Percentiles rank a stretch among this genome's conserved stretches.
Conservation (phyloP, 2,329 filamentous ascomycete genomes). For the Rosellinia necatrix region DNA sequence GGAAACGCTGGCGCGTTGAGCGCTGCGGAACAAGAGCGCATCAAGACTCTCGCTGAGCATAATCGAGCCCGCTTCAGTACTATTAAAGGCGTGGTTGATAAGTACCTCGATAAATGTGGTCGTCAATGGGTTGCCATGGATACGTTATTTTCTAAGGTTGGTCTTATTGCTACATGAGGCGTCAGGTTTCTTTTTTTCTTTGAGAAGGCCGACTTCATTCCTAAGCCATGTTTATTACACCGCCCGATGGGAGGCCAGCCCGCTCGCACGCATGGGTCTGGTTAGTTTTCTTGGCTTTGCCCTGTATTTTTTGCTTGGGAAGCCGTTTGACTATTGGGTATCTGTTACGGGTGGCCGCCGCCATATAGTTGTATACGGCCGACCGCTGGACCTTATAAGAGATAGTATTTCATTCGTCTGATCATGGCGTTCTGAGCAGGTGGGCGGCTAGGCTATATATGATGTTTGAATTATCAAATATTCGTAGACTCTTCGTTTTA, state of each 20-base stretch:
- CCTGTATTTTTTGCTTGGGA: too few relatives aligned
- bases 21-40: conserved; percentile 63
- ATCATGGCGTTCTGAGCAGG: conserved; percentile 3
- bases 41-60: conserved; percentile 76
- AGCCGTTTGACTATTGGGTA: too few relatives aligned
- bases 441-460: neutral
- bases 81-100: conserved; percentile 76
- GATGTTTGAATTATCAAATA: conserved; percentile 10
- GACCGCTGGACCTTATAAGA: too few relatives aligned
- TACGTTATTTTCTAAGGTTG: conserved; percentile 74
- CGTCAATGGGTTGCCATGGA: conserved; percentile 95
- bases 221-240: neutral
- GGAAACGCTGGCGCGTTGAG: conserved; percentile 44
- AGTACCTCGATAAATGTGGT: conserved; percentile 86
- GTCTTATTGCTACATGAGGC: conserved; percentile 47
- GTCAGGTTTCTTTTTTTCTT: too few relatives aligned
- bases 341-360: too few relatives aligned
- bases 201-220: neutral
- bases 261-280: too few relatives aligned
- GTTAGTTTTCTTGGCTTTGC: too few relatives aligned
- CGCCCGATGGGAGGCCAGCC: neutral
- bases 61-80: conserved; percentile 81
- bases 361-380: too few relatives aligned
- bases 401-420: conserved; percentile 10
- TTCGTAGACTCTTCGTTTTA: neutral